Evolutionary conservation across 257 asterid species (phyloP).

Genomic region (Primulina huaijiensis): DNA sequence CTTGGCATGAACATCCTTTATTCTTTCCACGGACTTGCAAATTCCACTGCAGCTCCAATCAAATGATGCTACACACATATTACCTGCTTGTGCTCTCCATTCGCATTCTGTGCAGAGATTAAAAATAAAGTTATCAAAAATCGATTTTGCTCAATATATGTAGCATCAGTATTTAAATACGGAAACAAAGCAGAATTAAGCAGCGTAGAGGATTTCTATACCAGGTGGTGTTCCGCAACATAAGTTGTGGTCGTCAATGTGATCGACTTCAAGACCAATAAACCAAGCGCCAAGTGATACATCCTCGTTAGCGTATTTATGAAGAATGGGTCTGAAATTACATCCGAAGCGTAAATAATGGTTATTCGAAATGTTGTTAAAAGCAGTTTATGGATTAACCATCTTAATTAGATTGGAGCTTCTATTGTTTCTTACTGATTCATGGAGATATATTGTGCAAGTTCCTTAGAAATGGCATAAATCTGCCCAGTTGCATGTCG

Average conservation of each 20-base stretch:
- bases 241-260: slow-evolving; percentile 72
- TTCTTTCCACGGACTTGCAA: slow-evolving; percentile 52
- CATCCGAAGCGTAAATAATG: not conserved
- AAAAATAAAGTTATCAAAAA: not conserved
- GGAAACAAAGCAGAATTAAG: not conserved
- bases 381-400: not conserved
- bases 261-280: slow-evolving; percentile 90
- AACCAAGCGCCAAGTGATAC: slow-evolving; percentile 89
- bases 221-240: slow-evolving; percentile 61
- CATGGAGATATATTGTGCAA: not conserved
- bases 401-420: not conserved
- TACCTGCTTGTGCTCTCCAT: slow-evolving; percentile 48
- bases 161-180: not conserved
- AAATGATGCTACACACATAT: slow-evolving; percentile 45
- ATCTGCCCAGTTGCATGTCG: not conserved
- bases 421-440: not conserved
- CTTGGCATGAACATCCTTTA: slow-evolving; percentile 47
- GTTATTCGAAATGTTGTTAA: too few relatives aligned
- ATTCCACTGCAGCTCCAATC: slow-evolving; percentile 72
- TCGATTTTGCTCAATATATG: not conserved
- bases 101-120: slow-evolving; percentile 44
- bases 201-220: slow-evolving; percentile 11
- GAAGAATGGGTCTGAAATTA: slow-evolving; percentile 30
- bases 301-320: slow-evolving; percentile 87
- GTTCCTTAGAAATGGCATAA: not conserved